Conservation (phyloP, 148 eudicot species). For the Rheum nobile region DNA sequence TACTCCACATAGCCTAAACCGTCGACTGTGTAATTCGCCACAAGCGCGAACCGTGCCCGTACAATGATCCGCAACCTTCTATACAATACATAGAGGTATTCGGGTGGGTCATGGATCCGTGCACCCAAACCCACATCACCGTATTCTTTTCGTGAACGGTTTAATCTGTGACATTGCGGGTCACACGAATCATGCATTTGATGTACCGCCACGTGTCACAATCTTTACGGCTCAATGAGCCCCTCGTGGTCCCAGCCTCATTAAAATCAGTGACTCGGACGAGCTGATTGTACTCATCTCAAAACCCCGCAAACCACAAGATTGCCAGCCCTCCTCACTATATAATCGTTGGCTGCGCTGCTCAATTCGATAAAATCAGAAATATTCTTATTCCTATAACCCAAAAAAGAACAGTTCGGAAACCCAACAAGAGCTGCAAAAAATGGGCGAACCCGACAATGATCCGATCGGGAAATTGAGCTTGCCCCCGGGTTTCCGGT, state of each 20-base stretch:
- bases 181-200: background rate
- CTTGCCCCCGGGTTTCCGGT: conserved; percentile 34
- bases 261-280: background rate
- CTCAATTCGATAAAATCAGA: background rate
- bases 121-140: background rate
- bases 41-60: background rate
- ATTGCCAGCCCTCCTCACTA: background rate
- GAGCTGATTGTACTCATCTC: background rate
- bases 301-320: background rate
- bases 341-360: background rate
- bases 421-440: background rate
- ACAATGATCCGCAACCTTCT: background rate
- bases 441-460: background rate
- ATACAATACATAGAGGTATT: background rate
- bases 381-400: background rate
- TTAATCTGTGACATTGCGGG: background rate
- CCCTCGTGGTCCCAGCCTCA: background rate
- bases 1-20: background rate
- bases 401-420: too few relatives aligned
- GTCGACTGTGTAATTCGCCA: background rate
- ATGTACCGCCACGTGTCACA: background rate
- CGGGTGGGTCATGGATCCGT: background rate
- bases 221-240: background rate
- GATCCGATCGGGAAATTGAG: conserved; percentile 13
- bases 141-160: background rate